Evolutionary conservation across 179 eudicot species (phyloP), one percentile per base, ranked within the genome.

Genomic region (Gypsophila paniculata): DNA sequence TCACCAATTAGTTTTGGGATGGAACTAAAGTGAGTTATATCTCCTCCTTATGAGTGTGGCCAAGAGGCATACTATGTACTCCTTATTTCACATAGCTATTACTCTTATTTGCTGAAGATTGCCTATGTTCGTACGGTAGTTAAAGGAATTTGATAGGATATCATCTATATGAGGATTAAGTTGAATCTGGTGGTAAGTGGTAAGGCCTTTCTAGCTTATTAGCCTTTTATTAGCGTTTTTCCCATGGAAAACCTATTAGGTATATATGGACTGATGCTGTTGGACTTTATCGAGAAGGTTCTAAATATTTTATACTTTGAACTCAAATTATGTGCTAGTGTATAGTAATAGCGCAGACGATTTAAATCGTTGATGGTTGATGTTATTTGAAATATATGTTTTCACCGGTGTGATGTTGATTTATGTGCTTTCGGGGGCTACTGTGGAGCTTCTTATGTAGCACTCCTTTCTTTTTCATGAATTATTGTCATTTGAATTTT

Each of bases 361-460:
- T 9, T 42, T 42, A 8, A 1, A 9, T 6, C 8, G 8, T 61
- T 11, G 66, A 32, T 60, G 66, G n/a, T n/a, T 15, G 66, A 29
- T 17, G 44, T 17, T 34, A 6, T 32, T 17, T 34, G 46, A 61
- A 61, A 61, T 61, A 8, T 61, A 34, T 8, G 10, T 46, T n/a
- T 61, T 32, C 19, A 32, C 34, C 21, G 6, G 9, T 17, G 44
- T 17, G 42, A 32, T 61, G 0, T 8, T 26, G 19, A 32, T 61
- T 61, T n/a, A 61, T 34, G n/a, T 61, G 66, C 46, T 2, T 61
- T 61, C 60, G 34, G 34, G 1, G 57, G 21, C 57, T 52, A 52
- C 23, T 52, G 8, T 5, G 7, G 57, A 55, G 60, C 25, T 55
- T 55, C 12, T 19, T 55, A 19, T 55, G 2, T 32, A 8, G 46